A percentile compares a stretch with the other conserved stretches of the same genome.
Conservation (phyloP, 768 basidiomycete genomes). For the Dacryopinax primogenitus region DNA sequence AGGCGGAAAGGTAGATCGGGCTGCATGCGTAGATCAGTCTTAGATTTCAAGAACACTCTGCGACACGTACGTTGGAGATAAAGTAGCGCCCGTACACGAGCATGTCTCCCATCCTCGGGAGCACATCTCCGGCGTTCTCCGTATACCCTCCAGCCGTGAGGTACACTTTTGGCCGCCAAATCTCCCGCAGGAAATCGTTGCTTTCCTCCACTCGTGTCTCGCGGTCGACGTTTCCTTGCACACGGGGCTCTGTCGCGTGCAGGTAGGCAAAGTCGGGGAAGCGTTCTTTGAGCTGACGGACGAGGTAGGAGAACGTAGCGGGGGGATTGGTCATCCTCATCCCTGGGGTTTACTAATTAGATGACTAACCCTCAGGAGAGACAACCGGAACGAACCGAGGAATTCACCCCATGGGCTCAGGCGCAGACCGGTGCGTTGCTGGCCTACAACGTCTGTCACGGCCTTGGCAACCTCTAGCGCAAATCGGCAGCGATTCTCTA, state of each 20-base stretch:
- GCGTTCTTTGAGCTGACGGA: constrained; percentile 33
- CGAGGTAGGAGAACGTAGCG: constrained; percentile 32
- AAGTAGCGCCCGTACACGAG: constrained; percentile 18
- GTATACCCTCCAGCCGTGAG: constrained; percentile 17
- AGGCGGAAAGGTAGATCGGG: constrained; percentile 18
- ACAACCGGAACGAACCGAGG: no score
- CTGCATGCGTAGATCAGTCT: no score
- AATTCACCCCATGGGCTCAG: no score
- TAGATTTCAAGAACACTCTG: no score
- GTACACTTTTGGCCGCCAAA: constrained; percentile 17
- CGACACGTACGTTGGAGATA: constrained; percentile 14
- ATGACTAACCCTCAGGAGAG: no score
- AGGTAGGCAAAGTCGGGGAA: constrained; percentile 38
- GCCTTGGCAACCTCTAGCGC: no score
- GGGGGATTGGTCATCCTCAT: constrained; percentile 17
- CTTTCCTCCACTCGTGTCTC: neutral
- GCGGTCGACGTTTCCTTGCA: neutral
- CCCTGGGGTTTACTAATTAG: constrained; percentile 7
- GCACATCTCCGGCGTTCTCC: constrained; percentile 2
- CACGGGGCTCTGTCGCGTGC: constrained; percentile 36
- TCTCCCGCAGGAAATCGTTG: constrained; percentile 15
- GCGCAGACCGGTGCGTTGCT: no score
- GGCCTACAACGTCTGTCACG: no score
- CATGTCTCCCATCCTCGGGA: neutral
- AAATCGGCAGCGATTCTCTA: no score